Evolutionary conservation across 1,139 yeast species (phyloP).

Genomic region (Yamadazyma jaroonii): DNA sequence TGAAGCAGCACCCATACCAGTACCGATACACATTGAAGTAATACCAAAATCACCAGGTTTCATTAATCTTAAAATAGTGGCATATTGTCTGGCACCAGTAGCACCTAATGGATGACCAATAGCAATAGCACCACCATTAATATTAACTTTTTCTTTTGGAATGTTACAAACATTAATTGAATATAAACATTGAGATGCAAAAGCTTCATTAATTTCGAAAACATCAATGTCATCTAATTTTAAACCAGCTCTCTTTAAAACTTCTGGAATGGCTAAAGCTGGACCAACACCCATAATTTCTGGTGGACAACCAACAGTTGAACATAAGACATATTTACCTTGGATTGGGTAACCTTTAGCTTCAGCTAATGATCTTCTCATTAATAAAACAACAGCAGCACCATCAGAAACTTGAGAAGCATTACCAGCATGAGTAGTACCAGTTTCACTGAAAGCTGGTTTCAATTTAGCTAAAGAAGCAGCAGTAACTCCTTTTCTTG

Average conservation of each 20-base stretch:
- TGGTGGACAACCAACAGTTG: constrained; percentile 89
- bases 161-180: constrained; percentile 66
- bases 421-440: constrained; percentile 92
- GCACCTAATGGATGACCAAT: constrained; percentile 95
- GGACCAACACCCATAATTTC: constrained; percentile 98
- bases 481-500: constrained; percentile 83
- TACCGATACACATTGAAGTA: constrained; percentile 95
- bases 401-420: constrained; percentile 96
- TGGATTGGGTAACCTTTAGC: constrained; percentile 60
- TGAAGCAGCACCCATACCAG: constrained; percentile 98
- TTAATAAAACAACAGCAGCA: constrained; percentile 84
- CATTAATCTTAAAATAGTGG: constrained; percentile 81
- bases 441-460: constrained; percentile 86
- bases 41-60: constrained; percentile 81
- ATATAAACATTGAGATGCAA: constrained; percentile 89
- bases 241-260: constrained; percentile 64
- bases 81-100: constrained; percentile 93
- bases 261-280: constrained; percentile 86
- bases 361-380: constrained; percentile 87
- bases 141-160: constrained; percentile 73
- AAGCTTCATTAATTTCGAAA: constrained; percentile 92
- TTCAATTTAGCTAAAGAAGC: constrained; percentile 67
- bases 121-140: constrained; percentile 95
- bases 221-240: constrained; percentile 64
- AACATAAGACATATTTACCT: constrained; percentile 76